Percentiles rank a stretch among this genome's conserved stretches.
Evolutionary conservation across 108 stramenopile genomes (phyloP).

Genomic region (Mediolabrus comicus): DNA sequence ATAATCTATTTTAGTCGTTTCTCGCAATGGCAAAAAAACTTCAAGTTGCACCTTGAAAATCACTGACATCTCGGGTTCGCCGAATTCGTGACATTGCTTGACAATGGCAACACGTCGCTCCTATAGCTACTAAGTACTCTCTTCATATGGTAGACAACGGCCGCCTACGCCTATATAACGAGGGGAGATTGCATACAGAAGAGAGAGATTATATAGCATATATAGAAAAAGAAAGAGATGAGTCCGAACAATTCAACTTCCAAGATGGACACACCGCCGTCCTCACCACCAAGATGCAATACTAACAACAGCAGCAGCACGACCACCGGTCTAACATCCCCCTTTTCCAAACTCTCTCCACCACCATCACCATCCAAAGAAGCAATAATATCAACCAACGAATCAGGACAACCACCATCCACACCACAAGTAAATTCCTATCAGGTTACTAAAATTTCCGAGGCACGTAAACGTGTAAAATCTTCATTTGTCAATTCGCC

Average conservation of each 20-base stretch:
- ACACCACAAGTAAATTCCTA: not conserved
- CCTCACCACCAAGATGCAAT: not conserved
- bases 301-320: not conserved
- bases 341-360: not conserved
- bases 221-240: not conserved
- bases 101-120: too few species aligned
- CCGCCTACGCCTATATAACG: too few species aligned
- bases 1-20: too few species aligned
- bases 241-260: not conserved
- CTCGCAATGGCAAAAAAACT: too few species aligned
- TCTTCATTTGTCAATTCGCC: slow-evolving; percentile 9
- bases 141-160: too few species aligned
- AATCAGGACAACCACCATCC: not conserved
- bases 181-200: too few species aligned
- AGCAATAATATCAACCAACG: not conserved
- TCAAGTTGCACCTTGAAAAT: too few species aligned
- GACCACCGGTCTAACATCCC: slow-evolving; percentile 6
- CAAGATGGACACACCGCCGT: not conserved
- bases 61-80: too few species aligned
- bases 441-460: not conserved
- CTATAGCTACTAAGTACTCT: too few species aligned
- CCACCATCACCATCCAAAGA: not conserved
- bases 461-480: slow-evolving; percentile 20
- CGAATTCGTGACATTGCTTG: too few species aligned
- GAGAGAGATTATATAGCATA: too few species aligned